Conservation (phyloP, 164 flowering plant species). For the Pachysandra terminalis region DNA sequence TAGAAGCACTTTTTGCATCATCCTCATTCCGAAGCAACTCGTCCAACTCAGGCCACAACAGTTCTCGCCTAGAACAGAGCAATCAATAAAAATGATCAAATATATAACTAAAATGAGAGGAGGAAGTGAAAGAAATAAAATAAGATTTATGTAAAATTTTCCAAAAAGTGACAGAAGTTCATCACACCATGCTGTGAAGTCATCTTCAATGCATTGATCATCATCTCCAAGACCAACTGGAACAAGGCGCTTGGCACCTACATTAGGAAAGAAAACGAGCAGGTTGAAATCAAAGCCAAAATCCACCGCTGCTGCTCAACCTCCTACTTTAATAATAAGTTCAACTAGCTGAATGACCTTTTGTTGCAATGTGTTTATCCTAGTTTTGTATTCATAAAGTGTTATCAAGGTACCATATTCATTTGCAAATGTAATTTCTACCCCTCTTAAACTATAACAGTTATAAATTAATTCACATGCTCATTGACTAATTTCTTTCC, state of each 20-base stretch:
- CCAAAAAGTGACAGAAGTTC: background rate
- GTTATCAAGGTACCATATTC: background rate
- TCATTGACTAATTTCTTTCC: no score
- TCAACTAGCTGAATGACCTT: background rate
- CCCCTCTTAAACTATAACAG: background rate
- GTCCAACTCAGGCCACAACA: conserved; percentile 93
- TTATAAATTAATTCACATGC: no score
- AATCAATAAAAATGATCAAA: background rate
- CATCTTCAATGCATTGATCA: conserved; percentile 99
- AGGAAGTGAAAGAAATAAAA: background rate
- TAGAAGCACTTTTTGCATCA: conserved; percentile 55
- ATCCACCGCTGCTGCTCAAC: background rate
- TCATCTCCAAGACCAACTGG: conserved; percentile 97
- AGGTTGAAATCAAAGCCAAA: no score
- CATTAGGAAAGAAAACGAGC: background rate
- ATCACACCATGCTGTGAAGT: conserved; percentile 83
- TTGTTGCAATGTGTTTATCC: no score
- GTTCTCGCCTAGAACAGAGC: conserved; percentile 62
- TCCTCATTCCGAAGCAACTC: conserved; percentile 75
- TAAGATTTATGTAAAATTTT: background rate
- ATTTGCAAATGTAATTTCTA: no score
- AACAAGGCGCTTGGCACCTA: conserved; percentile 85
- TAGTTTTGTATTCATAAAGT: no score
- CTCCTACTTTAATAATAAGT: background rate
- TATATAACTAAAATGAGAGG: background rate